A percentile compares a stretch with the other conserved stretches of the same genome.
Evolutionary conservation across 257 asterid species (phyloP).

Genomic region (Capsicum pubescens): DNA sequence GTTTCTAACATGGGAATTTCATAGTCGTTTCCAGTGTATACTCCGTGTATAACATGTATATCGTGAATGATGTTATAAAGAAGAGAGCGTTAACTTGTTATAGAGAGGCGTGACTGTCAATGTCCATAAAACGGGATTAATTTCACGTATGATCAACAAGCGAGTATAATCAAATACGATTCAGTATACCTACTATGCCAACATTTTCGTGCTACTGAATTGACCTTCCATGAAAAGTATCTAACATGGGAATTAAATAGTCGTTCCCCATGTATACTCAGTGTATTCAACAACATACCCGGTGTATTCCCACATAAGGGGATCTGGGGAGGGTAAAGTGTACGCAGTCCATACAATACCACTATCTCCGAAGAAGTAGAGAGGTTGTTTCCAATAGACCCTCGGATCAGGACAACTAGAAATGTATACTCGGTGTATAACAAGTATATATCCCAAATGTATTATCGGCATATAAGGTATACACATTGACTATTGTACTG

Average conservation of each 20-base stretch:
- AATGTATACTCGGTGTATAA: neutral
- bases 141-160: neutral
- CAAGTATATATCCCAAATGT: neutral
- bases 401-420: too few relatives aligned
- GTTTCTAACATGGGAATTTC: too few relatives aligned
- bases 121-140: neutral
- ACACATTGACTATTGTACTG: neutral
- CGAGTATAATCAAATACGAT: neutral
- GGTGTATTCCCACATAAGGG: too few relatives aligned
- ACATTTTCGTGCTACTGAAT: neutral
- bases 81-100: neutral
- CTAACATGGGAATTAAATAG: neutral
- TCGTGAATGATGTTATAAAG: neutral
- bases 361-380: too few relatives aligned
- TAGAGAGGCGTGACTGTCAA: neutral
- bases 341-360: too few relatives aligned
- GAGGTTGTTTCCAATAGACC: too few relatives aligned
- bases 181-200: neutral
- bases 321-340: too few relatives aligned
- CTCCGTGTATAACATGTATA: neutral
- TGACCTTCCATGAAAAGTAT: neutral
- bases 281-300: too few relatives aligned
- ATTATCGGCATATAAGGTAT: neutral
- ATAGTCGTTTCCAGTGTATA: too few relatives aligned
- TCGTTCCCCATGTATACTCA: neutral